phyloP scores from a whole-genome alignment of 2,329 filamentous ascomycete genomes.

The Dactylella cylindrospora region DNA sequence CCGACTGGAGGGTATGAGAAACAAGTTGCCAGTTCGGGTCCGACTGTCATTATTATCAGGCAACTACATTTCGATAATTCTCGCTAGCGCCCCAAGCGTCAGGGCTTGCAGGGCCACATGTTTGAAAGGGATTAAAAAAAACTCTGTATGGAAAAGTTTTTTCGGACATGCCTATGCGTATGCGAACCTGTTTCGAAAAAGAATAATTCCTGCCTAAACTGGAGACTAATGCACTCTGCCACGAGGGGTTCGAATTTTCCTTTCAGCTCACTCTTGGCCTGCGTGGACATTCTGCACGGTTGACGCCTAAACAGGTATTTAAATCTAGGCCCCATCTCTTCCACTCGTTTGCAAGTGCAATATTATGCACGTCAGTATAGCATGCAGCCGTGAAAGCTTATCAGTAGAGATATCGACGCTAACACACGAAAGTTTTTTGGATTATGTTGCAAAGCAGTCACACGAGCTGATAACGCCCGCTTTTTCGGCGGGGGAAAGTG shows the following conservation, averaged over 20 bases:
- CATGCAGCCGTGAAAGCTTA: too few species aligned
- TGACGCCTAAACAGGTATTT: too few species aligned
- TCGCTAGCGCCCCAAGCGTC: slow-evolving; percentile 19
- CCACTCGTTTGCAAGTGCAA: too few species aligned
- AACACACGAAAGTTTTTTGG: too few species aligned
- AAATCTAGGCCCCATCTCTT: too few species aligned
- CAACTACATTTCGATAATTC: slow-evolving; percentile 39
- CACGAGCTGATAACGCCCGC: too few species aligned
- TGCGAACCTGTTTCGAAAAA: slow-evolving; percentile 4
- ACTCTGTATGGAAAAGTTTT: slow-evolving; percentile 7
- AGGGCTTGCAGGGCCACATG: slow-evolving; percentile 9
- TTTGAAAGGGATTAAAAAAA: slow-evolving; percentile 22
- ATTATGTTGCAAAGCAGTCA: too few species aligned
- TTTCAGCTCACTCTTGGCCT: too few species aligned
- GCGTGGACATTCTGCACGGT: too few species aligned
- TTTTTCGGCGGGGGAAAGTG: too few species aligned
- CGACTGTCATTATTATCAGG: slow-evolving; percentile 39
- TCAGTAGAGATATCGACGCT: too few species aligned
- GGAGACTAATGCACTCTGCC: background rate
- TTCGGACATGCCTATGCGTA: slow-evolving; percentile 19
- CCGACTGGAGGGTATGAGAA: slow-evolving; percentile 35
- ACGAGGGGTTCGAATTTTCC: background rate
- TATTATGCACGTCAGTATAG: too few species aligned
- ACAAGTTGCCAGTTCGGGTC: slow-evolving; percentile 39
- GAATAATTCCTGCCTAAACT: slow-evolving; percentile 28